These are phyloP conservation scores for Leishmania mexicana DNA, from an alignment of 208 protist species.

Conservation along the genomic window DNA sequence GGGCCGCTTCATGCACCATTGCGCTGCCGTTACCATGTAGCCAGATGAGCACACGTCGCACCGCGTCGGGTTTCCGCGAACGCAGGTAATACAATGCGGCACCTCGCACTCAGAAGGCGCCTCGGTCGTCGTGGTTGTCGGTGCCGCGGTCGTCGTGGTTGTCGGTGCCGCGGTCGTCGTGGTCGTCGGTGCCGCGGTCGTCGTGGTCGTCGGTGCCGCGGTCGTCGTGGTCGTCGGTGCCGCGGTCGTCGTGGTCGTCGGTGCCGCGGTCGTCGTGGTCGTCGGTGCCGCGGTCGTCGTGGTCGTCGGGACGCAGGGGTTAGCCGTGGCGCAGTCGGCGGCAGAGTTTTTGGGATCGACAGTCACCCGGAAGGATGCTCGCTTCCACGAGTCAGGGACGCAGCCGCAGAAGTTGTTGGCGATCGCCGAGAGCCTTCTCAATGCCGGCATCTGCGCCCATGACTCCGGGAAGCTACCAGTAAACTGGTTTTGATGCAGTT, in stretches of 20 bases:
- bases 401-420: not conserved
- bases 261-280: not conserved
- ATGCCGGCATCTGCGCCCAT: not conserved
- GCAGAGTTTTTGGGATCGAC: not conserved
- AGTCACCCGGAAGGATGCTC: not conserved
- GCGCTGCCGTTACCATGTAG: not conserved
- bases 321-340: conserved; percentile 3
- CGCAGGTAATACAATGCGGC: not conserved
- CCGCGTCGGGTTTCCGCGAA: not conserved
- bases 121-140: not conserved
- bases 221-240: not conserved
- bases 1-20: not conserved
- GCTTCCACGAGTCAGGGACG: conserved; percentile 1
- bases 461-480: not conserved
- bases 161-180: not conserved
- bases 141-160: not conserved
- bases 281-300: not conserved
- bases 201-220: not conserved
- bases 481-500: not conserved
- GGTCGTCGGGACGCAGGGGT: not conserved
- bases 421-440: not conserved
- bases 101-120: conserved; percentile 1
- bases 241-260: not conserved
- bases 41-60: not conserved
- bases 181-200: not conserved